Base-by-base conservation (phyloP, 2,329 filamentous ascomycete species). In the Aspergillus arachidicola region DNA sequence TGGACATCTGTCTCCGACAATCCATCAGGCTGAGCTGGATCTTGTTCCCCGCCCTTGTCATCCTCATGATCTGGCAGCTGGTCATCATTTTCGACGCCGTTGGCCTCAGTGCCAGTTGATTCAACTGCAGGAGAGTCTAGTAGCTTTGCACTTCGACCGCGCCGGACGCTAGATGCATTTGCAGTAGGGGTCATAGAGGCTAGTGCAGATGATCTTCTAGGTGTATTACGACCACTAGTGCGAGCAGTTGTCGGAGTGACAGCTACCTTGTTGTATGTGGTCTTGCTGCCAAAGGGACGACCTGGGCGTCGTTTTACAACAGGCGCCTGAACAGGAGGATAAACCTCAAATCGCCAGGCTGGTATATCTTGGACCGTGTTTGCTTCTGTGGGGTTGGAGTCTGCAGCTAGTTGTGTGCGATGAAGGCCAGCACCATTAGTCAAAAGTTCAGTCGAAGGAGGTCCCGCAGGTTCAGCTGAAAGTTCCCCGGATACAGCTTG, bases 301-400 rank as follows among this genome's bases (percentile, higher is more conserved):
- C 78, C 78, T 28, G 74, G 71, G n/a, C 75, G 76, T 57, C 74
- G 71, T 66, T 78, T 79, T 14, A 71, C 64, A 6, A 73, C 65
- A 12, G 76, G 74, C 5, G 73, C 70, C 65, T 78, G 78, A 23
- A 80, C 72, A 4, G 79, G 79, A 19, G 79, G 79, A 64, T 75
- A 80, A n/a, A 81, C 73, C 58, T 80, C 78, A 36, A 80, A 81
- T 59, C 79, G 72, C 63, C 77, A 78, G 5, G 79, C 77, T 7
- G 79, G 79, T 43, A 81, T 79, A 19, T 73, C 73, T 6, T 70
- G 73, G 11, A 74, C 72, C 45, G 77, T 75, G 34, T 78, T 73
- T 2, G 68, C 54, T 12, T 69, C 58, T 3, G 63, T 32, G n/a
- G 66, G 58, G 7, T 61, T 68, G 1, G 68, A 58, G 9, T 61